Evolutionary conservation across 2,329 filamentous ascomycete species (phyloP).

Genomic region (Alternaria angustiovoidea): DNA sequence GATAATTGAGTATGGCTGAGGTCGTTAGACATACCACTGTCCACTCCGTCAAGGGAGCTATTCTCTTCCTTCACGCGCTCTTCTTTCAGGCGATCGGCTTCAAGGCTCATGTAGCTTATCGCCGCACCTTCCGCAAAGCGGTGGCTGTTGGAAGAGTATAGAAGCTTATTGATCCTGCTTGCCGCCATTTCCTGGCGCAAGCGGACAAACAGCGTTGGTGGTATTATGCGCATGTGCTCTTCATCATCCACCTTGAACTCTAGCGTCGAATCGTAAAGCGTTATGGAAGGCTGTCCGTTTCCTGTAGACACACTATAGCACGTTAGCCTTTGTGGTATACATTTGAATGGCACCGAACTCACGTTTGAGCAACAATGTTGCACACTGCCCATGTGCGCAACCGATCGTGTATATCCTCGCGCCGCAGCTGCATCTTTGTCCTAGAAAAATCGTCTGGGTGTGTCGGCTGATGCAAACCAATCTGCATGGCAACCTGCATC

Average conservation of each 20-base stretch:
- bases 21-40: slow-evolving; percentile 36
- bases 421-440: slow-evolving; percentile 76
- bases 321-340: slow-evolving; percentile 18
- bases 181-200: slow-evolving; percentile 51
- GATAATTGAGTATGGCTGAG: slow-evolving; percentile 24
- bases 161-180: slow-evolving; percentile 48
- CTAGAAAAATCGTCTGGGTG: slow-evolving; percentile 85
- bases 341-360: slow-evolving; percentile 27
- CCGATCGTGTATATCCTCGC: slow-evolving; percentile 80
- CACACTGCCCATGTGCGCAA: slow-evolving; percentile 84
- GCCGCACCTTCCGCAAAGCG: slow-evolving; percentile 43
- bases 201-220: slow-evolving; percentile 47
- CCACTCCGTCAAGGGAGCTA: slow-evolving; percentile 43
- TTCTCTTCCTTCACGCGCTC: slow-evolving; percentile 36
- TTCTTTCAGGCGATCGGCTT: slow-evolving; percentile 48
- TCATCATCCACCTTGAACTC: slow-evolving; percentile 50
- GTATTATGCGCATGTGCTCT: slow-evolving; percentile 48
- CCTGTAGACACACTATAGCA: slow-evolving; percentile 75
- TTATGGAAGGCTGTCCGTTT: slow-evolving; percentile 82
- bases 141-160: slow-evolving; percentile 46
- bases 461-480: slow-evolving; percentile 80
- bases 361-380: slow-evolving; percentile 82
- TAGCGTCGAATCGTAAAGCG: slow-evolving; percentile 77
- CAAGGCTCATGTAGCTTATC: slow-evolving; percentile 46
- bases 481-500: slow-evolving; percentile 87